A percentile compares a stretch with the other conserved stretches of the same genome.
phyloP scores from a whole-genome alignment of 257 asterid species.

The Plantago ovata region DNA sequence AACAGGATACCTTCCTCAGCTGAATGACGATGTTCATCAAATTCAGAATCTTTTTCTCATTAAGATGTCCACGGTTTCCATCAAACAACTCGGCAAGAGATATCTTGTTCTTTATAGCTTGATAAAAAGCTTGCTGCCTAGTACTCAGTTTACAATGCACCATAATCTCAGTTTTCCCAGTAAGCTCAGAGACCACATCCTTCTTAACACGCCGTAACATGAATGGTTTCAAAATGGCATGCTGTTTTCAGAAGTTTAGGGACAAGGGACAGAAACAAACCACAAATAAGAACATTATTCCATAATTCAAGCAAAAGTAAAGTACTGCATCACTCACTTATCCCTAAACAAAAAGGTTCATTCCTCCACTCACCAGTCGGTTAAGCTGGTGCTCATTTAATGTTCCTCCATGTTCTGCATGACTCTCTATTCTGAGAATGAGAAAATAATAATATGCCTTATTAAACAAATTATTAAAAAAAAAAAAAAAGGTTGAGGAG shows the following conservation, averaged over 20 bases:
- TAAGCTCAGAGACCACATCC: conserved; percentile 90
- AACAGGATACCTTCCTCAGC: conserved; percentile 79
- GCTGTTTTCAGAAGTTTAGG: conserved; percentile 47
- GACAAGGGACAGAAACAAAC: conserved; percentile 5
- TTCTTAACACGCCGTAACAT: conserved; percentile 96
- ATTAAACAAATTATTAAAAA: no score
- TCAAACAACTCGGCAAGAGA: conserved; percentile 93
- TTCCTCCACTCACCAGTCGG: conserved; percentile 80
- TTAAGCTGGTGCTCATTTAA: conserved; percentile 95
- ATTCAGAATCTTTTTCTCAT: conserved; percentile 85
- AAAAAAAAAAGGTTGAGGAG: no score
- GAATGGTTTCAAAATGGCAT: conserved; percentile 96
- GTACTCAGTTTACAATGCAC: conserved; percentile 93
- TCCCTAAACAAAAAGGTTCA: no score
- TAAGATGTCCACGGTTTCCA: conserved; percentile 90
- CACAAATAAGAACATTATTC: no score
- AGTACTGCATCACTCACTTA: conserved; percentile 20
- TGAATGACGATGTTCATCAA: conserved; percentile 98
- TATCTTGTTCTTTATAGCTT: conserved; percentile 95
- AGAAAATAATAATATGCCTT: conserved; percentile 20
- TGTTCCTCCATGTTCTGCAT: conserved; percentile 99
- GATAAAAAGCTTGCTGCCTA: conserved; percentile 95
- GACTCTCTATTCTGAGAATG: conserved; percentile 90
- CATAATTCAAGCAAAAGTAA: conserved; percentile 17
- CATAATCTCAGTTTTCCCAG: conserved; percentile 83